These are phyloP conservation scores for Magnusiomyces paraingens DNA, from an alignment of 1,139 yeast species.

Conservation along the genomic window DNA sequence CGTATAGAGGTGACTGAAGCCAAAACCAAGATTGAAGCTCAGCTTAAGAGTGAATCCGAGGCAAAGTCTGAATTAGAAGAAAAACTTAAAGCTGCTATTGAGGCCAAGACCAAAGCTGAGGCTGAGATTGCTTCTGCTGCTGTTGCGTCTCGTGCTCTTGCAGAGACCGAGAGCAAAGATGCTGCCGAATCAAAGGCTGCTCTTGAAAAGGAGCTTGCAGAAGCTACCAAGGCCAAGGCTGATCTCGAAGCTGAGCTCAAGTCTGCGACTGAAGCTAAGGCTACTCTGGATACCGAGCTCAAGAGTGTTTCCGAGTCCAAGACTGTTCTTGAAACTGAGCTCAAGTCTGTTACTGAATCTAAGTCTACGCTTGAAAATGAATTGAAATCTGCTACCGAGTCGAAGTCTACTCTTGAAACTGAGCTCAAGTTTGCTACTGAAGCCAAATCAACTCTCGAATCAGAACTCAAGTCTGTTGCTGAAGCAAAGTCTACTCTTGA, in stretches of 20 bases:
- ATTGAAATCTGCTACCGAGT: too few relatives aligned
- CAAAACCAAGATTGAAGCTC: too few relatives aligned
- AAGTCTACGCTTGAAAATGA: too few relatives aligned
- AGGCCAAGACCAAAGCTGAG: too few relatives aligned
- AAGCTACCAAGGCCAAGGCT: not conserved
- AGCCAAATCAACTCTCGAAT: too few relatives aligned
- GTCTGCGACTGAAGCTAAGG: not conserved
- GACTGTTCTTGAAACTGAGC: not conserved
- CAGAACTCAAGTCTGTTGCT: too few relatives aligned
- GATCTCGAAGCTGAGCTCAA: not conserved
- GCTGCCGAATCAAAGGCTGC: not conserved
- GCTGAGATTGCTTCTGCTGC: slow-evolving; percentile 1
- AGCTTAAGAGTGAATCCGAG: too few relatives aligned
- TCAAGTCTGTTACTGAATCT: not conserved
- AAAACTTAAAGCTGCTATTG: too few relatives aligned
- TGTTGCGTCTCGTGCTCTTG: not conserved
- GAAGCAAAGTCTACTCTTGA: slow-evolving; percentile 1
- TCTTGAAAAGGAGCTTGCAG: slow-evolving; percentile 7
- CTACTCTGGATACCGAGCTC: not conserved
- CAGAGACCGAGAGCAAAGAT: not conserved
- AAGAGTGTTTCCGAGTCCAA: not conserved
- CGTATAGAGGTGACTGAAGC: too few relatives aligned
- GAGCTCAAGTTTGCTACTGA: too few relatives aligned
- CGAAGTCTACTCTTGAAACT: too few relatives aligned
- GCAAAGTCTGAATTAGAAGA: too few relatives aligned